Percentiles rank a stretch among this genome's conserved stretches.
phyloP scores from a whole-genome alignment of 306 rosid genomes.

The Prunus mongolica region DNA sequence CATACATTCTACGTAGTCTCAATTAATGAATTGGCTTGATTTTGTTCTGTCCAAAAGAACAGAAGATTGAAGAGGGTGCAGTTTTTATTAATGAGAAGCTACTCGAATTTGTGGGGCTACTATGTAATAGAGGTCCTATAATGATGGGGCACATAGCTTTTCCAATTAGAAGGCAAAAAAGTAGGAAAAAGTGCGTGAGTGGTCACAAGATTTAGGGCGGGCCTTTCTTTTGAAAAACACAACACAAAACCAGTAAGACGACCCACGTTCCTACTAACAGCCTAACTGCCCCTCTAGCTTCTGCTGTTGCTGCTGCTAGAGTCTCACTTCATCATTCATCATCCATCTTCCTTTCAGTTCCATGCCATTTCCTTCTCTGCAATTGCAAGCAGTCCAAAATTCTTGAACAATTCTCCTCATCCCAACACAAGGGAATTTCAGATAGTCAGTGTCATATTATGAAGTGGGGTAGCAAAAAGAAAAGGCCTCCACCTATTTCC shows the following conservation, averaged over 20 bases:
- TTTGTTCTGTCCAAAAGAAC: not conserved
- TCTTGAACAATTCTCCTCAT: not conserved
- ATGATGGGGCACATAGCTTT: slow-evolving; percentile 26
- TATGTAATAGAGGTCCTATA: slow-evolving; percentile 30
- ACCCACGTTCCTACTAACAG: slow-evolving; percentile 66
- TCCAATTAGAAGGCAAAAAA: slow-evolving; percentile 26
- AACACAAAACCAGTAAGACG: slow-evolving; percentile 28
- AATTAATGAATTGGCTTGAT: not conserved
- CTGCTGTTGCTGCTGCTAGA: not conserved
- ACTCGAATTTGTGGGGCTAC: not conserved
- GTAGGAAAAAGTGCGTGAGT: slow-evolving; percentile 55
- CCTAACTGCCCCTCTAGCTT: slow-evolving; percentile 39
- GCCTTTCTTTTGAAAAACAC: slow-evolving; percentile 54
- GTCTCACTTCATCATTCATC: slow-evolving; percentile 15
- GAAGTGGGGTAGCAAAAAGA: slow-evolving; percentile 68
- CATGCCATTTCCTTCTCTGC: slow-evolving; percentile 10
- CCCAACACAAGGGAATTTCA: not conserved
- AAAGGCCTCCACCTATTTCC: slow-evolving; percentile 27
- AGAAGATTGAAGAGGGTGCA: slow-evolving; percentile 9
- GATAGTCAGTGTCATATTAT: slow-evolving; percentile 14
- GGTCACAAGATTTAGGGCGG: slow-evolving; percentile 74
- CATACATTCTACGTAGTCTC: not conserved
- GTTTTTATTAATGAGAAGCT: not conserved
- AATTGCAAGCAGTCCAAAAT: not conserved
- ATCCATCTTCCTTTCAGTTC: not conserved